Conservation (phyloP, 2,329 filamentous ascomycete species). For the Teratosphaeria viscida region DNA sequence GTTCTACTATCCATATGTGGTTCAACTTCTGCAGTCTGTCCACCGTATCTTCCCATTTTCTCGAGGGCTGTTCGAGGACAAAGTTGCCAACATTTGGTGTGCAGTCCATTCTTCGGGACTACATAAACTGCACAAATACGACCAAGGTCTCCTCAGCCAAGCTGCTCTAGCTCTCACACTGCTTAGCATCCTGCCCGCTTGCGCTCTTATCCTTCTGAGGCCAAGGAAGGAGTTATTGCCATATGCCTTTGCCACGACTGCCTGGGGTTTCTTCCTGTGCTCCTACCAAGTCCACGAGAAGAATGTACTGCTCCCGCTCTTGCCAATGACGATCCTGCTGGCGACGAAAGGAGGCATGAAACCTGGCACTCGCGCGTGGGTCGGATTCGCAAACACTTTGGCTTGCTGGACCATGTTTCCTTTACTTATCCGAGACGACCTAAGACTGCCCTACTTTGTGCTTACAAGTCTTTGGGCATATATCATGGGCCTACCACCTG, state of each 20-base stretch:
- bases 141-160: slow-evolving; percentile 60
- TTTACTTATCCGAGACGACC: slow-evolving; percentile 71
- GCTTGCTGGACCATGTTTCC: slow-evolving; percentile 92
- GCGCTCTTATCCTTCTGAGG: slow-evolving; percentile 65
- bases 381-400: slow-evolving; percentile 88
- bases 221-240: slow-evolving; percentile 70
- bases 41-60: slow-evolving; percentile 95
- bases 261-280: slow-evolving; percentile 96
- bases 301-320: slow-evolving; percentile 80
- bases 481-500: slow-evolving; percentile 75
- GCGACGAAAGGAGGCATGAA: slow-evolving; percentile 67
- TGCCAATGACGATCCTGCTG: slow-evolving; percentile 86
- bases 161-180: slow-evolving; percentile 67
- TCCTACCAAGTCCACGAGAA: slow-evolving; percentile 99
- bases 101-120: slow-evolving; percentile 64
- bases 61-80: slow-evolving; percentile 94
- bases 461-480: slow-evolving; percentile 85
- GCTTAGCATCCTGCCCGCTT: slow-evolving; percentile 66
- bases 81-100: slow-evolving; percentile 98
- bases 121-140: slow-evolving; percentile 72
- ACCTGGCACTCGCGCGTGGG: slow-evolving; percentile 72
- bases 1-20: slow-evolving; percentile 61
- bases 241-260: slow-evolving; percentile 67
- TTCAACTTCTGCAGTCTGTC: slow-evolving; percentile 72
- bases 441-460: slow-evolving; percentile 75